Conservation (phyloP, 805 yeast species). For the Candida suzukii region DNA sequence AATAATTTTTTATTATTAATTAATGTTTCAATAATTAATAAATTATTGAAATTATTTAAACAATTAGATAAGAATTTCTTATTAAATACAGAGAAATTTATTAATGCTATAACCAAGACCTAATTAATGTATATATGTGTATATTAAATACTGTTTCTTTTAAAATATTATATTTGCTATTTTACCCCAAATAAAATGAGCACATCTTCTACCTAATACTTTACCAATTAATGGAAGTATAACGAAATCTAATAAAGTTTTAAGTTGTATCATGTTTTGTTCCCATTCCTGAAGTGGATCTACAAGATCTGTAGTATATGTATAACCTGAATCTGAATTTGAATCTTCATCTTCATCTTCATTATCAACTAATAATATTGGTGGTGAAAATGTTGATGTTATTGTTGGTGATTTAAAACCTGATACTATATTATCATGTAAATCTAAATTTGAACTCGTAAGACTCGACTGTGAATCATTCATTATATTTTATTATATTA, state of each 20-base stretch:
- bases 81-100: slow-evolving; percentile 10
- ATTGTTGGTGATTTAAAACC: too few relatives aligned
- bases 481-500: not conserved
- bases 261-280: slow-evolving; percentile 53
- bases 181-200: slow-evolving; percentile 29
- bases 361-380: too few relatives aligned
- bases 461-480: not conserved
- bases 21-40: slow-evolving; percentile 22
- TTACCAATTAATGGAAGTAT: slow-evolving; percentile 63
- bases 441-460: not conserved
- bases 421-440: not conserved
- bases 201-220: slow-evolving; percentile 55
- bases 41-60: slow-evolving; percentile 20
- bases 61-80: slow-evolving; percentile 12
- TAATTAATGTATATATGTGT: not conserved
- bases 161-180: slow-evolving; percentile 17
- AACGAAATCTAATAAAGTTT: slow-evolving; percentile 50
- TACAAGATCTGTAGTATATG: slow-evolving; percentile 21
- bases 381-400: too few relatives aligned
- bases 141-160: not conserved
- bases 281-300: slow-evolving; percentile 71
- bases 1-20: slow-evolving; percentile 16
- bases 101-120: not conserved
- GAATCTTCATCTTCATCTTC: slow-evolving; percentile 1
- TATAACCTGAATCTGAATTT: slow-evolving; percentile 22